phyloP scores from a whole-genome alignment of 805 yeast species.

The Saccharomycopsis capsularis region DNA sequence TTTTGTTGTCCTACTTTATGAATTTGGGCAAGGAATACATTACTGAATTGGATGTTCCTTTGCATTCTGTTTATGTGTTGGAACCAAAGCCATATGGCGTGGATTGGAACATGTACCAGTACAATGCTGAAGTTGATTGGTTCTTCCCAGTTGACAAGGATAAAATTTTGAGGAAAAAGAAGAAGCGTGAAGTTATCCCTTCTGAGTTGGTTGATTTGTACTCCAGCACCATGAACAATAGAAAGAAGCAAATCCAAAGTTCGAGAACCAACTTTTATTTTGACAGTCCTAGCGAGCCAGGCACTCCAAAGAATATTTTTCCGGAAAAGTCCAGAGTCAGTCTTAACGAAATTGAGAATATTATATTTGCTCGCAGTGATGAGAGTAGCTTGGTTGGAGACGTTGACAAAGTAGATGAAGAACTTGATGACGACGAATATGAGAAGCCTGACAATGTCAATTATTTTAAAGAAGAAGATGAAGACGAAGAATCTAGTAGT shows the following conservation, averaged over 20 bases:
- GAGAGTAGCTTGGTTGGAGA: background rate
- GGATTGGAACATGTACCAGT: constrained; percentile 85
- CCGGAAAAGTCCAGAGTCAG: background rate
- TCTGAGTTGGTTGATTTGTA: constrained; percentile 1
- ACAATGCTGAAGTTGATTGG: constrained; percentile 72
- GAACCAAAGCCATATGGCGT: constrained; percentile 96
- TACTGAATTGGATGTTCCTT: constrained; percentile 87
- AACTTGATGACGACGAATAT: background rate
- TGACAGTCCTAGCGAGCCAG: constrained; percentile 17
- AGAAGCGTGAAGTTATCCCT: constrained; percentile 15
- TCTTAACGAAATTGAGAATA: background rate
- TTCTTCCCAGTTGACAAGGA: constrained; percentile 55
- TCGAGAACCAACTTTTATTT: constrained; percentile 15
- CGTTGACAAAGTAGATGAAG: background rate
- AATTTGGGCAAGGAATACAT: constrained; percentile 74
- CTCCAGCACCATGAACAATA: background rate
- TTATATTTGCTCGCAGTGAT: constrained; percentile 2
- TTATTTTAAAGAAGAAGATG: constrained; percentile 1
- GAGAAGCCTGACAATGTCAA: constrained; percentile 4
- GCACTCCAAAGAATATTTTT: background rate
- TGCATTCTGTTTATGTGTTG: constrained; percentile 82
- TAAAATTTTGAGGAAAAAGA: constrained; percentile 38
- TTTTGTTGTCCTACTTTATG: constrained; percentile 80
- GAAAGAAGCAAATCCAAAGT: background rate
- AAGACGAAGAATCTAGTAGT: constrained; percentile 2